Evolutionary conservation across 345 rosid species (phyloP).

Genomic region (Eucalyptus regnans): DNA sequence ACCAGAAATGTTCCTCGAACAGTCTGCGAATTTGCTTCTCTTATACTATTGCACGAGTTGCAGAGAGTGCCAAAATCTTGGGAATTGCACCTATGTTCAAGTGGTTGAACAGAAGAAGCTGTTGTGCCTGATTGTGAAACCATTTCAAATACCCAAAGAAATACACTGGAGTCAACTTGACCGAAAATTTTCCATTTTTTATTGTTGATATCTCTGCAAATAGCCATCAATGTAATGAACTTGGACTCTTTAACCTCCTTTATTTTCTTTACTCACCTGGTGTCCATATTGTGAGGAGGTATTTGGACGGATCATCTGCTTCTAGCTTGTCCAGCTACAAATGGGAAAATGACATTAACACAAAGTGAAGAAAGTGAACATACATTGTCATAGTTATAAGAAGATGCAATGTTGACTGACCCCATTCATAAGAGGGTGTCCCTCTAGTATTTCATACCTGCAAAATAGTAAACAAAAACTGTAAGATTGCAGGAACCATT

Average conservation of each 20-base stretch:
- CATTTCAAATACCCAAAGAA: neutral
- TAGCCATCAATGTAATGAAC: neutral
- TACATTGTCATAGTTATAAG: neutral
- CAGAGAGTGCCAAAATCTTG: conserved; percentile 39
- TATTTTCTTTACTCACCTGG: conserved; percentile 47
- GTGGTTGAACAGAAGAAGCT: conserved; percentile 50
- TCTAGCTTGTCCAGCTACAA: conserved; percentile 71
- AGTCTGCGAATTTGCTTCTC: conserved; percentile 55
- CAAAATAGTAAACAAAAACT: conserved; percentile 6
- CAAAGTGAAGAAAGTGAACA: neutral
- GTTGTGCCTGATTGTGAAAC: conserved; percentile 58
- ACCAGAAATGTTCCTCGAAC: conserved; percentile 78
- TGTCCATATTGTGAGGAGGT: conserved; percentile 92
- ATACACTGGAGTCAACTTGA: neutral
- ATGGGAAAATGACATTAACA: neutral
- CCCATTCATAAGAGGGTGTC: conserved; percentile 65
- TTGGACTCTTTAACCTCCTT: neutral
- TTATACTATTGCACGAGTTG: conserved; percentile 46
- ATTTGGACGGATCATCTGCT: conserved; percentile 72
- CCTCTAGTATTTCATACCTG: conserved; percentile 87
- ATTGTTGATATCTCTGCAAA: neutral
- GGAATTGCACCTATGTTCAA: conserved; percentile 41
- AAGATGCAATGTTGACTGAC: conserved; percentile 30
- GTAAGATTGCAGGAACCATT: neutral
- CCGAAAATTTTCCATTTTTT: too few relatives aligned